These are phyloP conservation scores for Thamnidium elegans DNA, from an alignment of 192 early-diverging fungal species.

Conservation along the genomic window DNA sequence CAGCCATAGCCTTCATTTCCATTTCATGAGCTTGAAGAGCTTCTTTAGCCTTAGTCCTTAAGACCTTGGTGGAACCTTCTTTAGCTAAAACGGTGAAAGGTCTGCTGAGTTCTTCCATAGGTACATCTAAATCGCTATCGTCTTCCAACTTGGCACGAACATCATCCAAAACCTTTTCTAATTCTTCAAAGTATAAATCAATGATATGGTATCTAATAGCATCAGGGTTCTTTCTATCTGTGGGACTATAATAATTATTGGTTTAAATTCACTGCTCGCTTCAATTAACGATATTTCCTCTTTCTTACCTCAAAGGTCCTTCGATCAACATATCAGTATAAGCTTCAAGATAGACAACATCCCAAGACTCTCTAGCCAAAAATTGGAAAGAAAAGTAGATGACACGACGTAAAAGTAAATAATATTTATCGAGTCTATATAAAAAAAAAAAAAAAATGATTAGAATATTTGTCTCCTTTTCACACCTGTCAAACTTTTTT, in stretches of 20 bases:
- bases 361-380: constrained; percentile 60
- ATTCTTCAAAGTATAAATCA: constrained; percentile 71
- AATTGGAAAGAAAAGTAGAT: constrained; percentile 59
- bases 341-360: constrained; percentile 45
- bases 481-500: background rate
- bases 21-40: constrained; percentile 41
- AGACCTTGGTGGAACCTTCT: constrained; percentile 45
- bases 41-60: constrained; percentile 47
- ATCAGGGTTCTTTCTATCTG: constrained; percentile 60
- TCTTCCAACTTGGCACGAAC: constrained; percentile 33
- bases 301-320: constrained; percentile 61
- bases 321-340: constrained; percentile 52
- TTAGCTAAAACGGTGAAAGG: constrained; percentile 54
- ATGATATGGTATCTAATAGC: constrained; percentile 67
- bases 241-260: constrained; percentile 41
- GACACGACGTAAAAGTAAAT: constrained; percentile 66
- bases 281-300: background rate
- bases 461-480: no score
- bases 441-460: no score
- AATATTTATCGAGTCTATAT: constrained; percentile 75
- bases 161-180: constrained; percentile 58
- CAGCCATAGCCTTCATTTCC: constrained; percentile 37
- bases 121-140: constrained; percentile 39
- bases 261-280: constrained; percentile 5
- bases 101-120: constrained; percentile 44